Evolutionary conservation across 306 rosid species (phyloP), one percentile per base, ranked within the genome.

Genomic region (Medicago arabica): DNA sequence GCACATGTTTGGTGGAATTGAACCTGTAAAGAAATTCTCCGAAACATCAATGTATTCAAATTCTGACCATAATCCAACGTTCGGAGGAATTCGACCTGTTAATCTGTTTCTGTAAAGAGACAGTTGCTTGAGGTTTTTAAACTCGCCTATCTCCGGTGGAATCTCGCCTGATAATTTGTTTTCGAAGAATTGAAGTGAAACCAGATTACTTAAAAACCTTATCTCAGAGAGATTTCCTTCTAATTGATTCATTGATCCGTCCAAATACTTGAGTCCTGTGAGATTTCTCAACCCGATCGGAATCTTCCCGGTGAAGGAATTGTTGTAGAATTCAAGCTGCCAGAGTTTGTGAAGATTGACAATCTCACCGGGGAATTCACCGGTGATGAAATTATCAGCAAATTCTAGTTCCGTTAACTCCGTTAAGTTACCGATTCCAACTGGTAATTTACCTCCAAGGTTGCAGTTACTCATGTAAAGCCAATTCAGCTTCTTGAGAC

Each of bases 1-100:
- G 67, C 99, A 95, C 99, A 95, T 92, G 19, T 92, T 76, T 1
- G 97, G 92, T 9, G 99, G 99, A 75, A 95, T 88, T 12, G 86
- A 61, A 49, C 99, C 99, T 1, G 89, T 75, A 54, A 95, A 28
- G 10, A 72, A 74, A 72, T 95, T 95, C 72, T 89, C 97, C 9
- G 99, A 88, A 8, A 83, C 93, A 66, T 95, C 99, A 6, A 95
- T 90, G 91, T 16, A 90, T 47, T 18, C 6, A 16, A 87, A 80
- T 15, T 82, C 69, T 0, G 96, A 31, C 97, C 87, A 90, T 6
- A 92, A 95, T 11, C 99, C 99, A 14, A 89, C 12, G 25, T 87
- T 82, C 68, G 84, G 86, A 59, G 99, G 99, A 74, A 95, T 79
- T 25, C 83, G 72, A 73, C 99, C 99, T 0, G 86, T 88, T 38